A percentile compares a stretch with the other conserved stretches of the same genome.
phyloP scores from a whole-genome alignment of 108 stramenopile genomes.

The Skeletonema potamos region DNA sequence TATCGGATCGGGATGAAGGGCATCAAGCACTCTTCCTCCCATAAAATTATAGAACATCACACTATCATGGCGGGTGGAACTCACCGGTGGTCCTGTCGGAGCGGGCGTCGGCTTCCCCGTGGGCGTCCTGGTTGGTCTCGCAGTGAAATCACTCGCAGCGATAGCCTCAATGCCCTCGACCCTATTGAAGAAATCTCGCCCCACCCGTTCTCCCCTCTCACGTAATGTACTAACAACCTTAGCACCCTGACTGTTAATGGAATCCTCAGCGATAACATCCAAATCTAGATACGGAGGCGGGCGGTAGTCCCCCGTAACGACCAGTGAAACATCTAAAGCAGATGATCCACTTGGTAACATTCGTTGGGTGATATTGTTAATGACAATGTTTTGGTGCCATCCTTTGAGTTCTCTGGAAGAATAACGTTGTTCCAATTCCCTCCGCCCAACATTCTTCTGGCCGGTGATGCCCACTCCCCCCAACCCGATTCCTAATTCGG shows the following conservation, averaged over 20 bases:
- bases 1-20: no score
- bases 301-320: slow-evolving; percentile 32
- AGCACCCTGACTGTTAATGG: slow-evolving; percentile 15
- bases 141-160: neutral
- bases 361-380: slow-evolving; percentile 4
- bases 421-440: neutral
- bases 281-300: slow-evolving; percentile 25
- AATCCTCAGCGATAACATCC: slow-evolving; percentile 30
- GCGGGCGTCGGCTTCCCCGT: slow-evolving; percentile 14
- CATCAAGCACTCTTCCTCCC: neutral
- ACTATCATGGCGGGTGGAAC: neutral
- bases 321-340: slow-evolving; percentile 23
- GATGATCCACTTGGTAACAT: slow-evolving; percentile 20
- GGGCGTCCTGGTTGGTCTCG: slow-evolving; percentile 21
- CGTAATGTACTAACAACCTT: slow-evolving; percentile 11
- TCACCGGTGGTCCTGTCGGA: slow-evolving; percentile 15
- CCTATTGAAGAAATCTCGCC: slow-evolving; percentile 10
- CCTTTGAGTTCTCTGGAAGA: neutral
- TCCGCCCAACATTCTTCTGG: neutral
- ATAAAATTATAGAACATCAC: neutral
- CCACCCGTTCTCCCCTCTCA: slow-evolving; percentile 12
- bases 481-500: slow-evolving; percentile 5
- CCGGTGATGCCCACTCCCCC: slow-evolving; percentile 4
- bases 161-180: slow-evolving; percentile 21
- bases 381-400: neutral